Evolutionary conservation across 164 flowering plant species (phyloP), one percentile per base, ranked within the genome.

Genomic region (Vitis labrusca): DNA sequence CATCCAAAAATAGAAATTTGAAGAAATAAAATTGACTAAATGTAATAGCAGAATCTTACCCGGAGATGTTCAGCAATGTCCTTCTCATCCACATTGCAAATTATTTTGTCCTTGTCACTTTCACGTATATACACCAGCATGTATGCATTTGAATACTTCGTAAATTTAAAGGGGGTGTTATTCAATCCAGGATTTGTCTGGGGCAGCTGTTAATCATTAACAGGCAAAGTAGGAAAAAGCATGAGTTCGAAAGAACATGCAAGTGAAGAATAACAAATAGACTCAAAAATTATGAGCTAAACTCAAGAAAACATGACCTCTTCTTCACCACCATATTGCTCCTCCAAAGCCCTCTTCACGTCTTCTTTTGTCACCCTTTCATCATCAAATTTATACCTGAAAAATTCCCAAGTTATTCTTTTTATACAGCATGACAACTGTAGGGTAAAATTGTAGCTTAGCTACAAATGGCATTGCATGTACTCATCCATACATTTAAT

Each of bases 121-220:
- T 81, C 85, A 50, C 89, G 82, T 79, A 85, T 81, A 63, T 86
- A 86, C 51, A 86, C 89, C 57, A 86, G 82, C 89, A 86, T 86
- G 61, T 86, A 86, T 19, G 89, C 89, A 74, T 84, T 84, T 50
- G 89, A 85, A 61, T 82, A 85, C 50, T 83, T 85, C 10, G 89
- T 81, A 66, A 83, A 85, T 63, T 82, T 82, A 54, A 85, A 85
- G 2, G 89, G 87, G 65, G 87, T 64, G 61, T 81, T 85, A 65
- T 80, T 83, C 78, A 81, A 83, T 9, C 86, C 88, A 50, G 85
- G 88, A 69, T 85, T 85, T 68, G 86, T 73, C 63, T 76, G 86
- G 13, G 88, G 87, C 44, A 83, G 64, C 85, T 80, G 84, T 73
- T 56, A n/a, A 66, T 37, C 17, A 57, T n/a, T 64, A 64, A 48